phyloP scores from a whole-genome alignment of 768 basidiomycete species.

The Podaxis sp. region DNA sequence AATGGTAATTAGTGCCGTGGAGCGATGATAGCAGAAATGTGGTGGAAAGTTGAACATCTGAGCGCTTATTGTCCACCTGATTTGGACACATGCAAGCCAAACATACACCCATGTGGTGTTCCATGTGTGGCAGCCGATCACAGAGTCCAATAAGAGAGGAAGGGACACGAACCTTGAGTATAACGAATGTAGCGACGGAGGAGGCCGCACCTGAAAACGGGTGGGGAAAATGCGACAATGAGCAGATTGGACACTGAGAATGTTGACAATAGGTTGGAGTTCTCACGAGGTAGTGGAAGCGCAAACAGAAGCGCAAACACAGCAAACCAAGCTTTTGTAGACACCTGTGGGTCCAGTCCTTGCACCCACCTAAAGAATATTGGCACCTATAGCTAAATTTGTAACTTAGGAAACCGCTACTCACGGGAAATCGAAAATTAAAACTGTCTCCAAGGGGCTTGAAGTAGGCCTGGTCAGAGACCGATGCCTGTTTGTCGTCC shows the following conservation, averaged over 20 bases:
- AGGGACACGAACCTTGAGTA: conserved; percentile 40
- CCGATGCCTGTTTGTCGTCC: background rate
- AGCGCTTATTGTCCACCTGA: conserved; percentile 31
- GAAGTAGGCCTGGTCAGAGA: background rate
- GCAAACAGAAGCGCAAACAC: conserved; percentile 14
- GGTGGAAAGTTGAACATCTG: conserved; percentile 14
- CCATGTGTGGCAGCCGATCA: conserved; percentile 11
- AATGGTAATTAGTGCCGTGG: conserved; percentile 19
- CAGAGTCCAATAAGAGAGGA: conserved; percentile 3
- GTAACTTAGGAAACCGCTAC: conserved; percentile 11
- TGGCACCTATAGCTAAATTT: conserved; percentile 18
- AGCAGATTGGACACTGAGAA: conserved; percentile 6
- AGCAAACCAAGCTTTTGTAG: conserved; percentile 29
- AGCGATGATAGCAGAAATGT: conserved; percentile 19
- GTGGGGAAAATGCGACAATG: conserved; percentile 11
- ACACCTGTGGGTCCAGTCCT: conserved; percentile 50
- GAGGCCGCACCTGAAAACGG: conserved; percentile 58
- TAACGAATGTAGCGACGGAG: conserved; percentile 62
- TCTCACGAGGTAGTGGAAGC: conserved; percentile 9
- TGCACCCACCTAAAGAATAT: conserved; percentile 10
- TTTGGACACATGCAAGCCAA: conserved; percentile 19
- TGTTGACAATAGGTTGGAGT: conserved; percentile 11
- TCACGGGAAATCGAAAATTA: conserved; percentile 20
- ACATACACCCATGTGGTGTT: conserved; percentile 4
- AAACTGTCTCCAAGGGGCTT: conserved; percentile 20